Evolutionary conservation across 1,139 yeast species (phyloP).

Genomic region (Sugiyamaella grinbergsii): DNA sequence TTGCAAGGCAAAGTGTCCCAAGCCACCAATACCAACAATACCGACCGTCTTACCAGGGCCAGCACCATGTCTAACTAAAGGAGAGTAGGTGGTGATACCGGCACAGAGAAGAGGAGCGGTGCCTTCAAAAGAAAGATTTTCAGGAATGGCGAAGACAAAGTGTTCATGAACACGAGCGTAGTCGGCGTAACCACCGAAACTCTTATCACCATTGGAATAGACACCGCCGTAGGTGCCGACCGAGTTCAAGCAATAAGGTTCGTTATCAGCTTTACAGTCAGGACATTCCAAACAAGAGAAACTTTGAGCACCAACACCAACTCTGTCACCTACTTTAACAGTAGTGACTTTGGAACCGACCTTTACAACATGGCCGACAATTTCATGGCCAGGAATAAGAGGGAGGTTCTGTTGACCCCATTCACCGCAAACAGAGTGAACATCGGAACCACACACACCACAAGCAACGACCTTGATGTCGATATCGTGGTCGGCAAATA

Average conservation of each 20-base stretch:
- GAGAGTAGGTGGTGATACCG: constrained; percentile 64
- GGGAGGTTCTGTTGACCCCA: constrained; percentile 44
- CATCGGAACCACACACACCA: constrained; percentile 66
- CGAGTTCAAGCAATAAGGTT: constrained; percentile 18
- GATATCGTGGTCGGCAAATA: constrained; percentile 37
- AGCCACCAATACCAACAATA: constrained; percentile 57
- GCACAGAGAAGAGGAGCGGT: constrained; percentile 68
- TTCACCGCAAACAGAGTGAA: constrained; percentile 50
- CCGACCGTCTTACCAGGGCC: constrained; percentile 54
- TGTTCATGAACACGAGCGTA: constrained; percentile 57
- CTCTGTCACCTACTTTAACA: constrained; percentile 40
- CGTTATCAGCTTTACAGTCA: constrained; percentile 21
- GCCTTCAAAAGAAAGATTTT: constrained; percentile 39
- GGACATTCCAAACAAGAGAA: constrained; percentile 22
- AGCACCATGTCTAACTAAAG: constrained; percentile 54
- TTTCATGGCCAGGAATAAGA: constrained; percentile 61
- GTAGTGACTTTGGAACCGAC: constrained; percentile 61
- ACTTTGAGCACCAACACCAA: constrained; percentile 58
- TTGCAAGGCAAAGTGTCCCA: constrained; percentile 58
- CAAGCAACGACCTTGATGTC: constrained; percentile 53
- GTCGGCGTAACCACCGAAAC: constrained; percentile 65
- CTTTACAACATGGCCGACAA: constrained; percentile 66
- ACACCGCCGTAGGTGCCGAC: constrained; percentile 21
- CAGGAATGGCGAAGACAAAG: constrained; percentile 61
- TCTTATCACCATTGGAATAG: constrained; percentile 27